Evolutionary conservation across 164 flowering plant species (phyloP).

Genomic region (Berberis thunbergii): DNA sequence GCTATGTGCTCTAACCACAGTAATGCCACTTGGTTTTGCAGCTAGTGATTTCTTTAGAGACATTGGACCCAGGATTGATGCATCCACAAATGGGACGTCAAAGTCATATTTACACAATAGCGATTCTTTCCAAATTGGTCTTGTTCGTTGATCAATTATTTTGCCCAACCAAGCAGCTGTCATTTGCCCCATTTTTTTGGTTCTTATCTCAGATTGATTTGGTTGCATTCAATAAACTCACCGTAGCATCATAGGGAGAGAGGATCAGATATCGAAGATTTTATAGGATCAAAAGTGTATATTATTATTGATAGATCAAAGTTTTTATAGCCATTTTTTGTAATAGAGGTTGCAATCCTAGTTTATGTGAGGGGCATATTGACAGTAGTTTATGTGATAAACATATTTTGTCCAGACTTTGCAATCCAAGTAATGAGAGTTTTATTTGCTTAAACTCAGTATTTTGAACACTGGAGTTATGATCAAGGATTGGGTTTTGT

Average conservation of each 20-base stretch:
- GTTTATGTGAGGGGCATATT: background rate
- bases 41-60: too few relatives aligned
- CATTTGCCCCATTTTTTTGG: constrained; percentile 3
- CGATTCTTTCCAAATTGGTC: constrained; percentile 8
- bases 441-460: too few relatives aligned
- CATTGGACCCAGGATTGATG: too few relatives aligned
- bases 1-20: too few relatives aligned
- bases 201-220: constrained; percentile 1
- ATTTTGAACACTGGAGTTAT: too few relatives aligned
- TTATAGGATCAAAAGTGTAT: constrained; percentile 2
- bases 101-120: too few relatives aligned
- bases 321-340: background rate
- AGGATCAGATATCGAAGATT: background rate
- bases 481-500: too few relatives aligned
- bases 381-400: background rate
- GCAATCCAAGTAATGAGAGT: too few relatives aligned
- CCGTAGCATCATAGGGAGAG: background rate
- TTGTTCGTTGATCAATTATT: background rate
- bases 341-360: background rate
- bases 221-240: constrained; percentile 5
- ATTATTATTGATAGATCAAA: background rate
- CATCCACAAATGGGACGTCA: too few relatives aligned
- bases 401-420: too few relatives aligned
- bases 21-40: too few relatives aligned
- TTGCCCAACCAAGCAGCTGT: constrained; percentile 6